Percentiles rank a stretch among this genome's conserved stretches.
Evolutionary conservation across 345 rosid species (phyloP).

Genomic region (Cardamine chenopodiifolia): DNA sequence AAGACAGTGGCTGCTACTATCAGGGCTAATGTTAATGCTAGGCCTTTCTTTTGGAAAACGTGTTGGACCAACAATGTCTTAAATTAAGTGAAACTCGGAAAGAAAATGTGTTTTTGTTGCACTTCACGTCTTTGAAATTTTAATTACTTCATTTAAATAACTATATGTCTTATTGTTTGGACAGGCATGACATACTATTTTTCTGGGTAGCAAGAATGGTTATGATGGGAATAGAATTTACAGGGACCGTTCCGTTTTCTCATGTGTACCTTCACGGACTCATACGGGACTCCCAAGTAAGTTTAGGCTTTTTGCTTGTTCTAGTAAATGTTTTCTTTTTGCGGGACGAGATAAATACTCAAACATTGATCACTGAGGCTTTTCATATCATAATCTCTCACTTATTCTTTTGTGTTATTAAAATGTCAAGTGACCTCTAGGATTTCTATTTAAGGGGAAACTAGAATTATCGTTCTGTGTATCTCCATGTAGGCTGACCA

Average conservation of each 20-base stretch:
- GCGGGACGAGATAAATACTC: background rate
- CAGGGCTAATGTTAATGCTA: constrained; percentile 20
- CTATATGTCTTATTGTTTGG: constrained; percentile 42
- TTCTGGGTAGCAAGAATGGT: constrained; percentile 99
- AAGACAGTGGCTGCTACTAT: constrained; percentile 22
- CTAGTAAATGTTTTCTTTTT: background rate
- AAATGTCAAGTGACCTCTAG: constrained; percentile 3
- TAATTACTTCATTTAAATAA: constrained; percentile 16
- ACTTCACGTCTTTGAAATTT: constrained; percentile 1
- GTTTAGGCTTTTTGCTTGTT: constrained; percentile 21
- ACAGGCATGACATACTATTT: constrained; percentile 98
- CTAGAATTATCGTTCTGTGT: constrained; percentile 20
- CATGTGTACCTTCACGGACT: constrained; percentile 94
- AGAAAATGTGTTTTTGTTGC: constrained; percentile 13
- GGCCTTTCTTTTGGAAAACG: background rate
- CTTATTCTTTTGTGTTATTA: background rate
- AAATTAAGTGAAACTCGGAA: constrained; percentile 6
- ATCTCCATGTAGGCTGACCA: constrained; percentile 10
- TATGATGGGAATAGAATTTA: constrained; percentile 99
- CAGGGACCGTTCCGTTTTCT: constrained; percentile 90
- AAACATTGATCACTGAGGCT: background rate
- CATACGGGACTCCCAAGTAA: constrained; percentile 88
- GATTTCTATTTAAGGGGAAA: constrained; percentile 1
- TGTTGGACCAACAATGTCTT: constrained; percentile 24
- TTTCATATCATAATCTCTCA: constrained; percentile 3